phyloP scores from a whole-genome alignment of 768 basidiomycete species.

The Auricularia cornea region DNA sequence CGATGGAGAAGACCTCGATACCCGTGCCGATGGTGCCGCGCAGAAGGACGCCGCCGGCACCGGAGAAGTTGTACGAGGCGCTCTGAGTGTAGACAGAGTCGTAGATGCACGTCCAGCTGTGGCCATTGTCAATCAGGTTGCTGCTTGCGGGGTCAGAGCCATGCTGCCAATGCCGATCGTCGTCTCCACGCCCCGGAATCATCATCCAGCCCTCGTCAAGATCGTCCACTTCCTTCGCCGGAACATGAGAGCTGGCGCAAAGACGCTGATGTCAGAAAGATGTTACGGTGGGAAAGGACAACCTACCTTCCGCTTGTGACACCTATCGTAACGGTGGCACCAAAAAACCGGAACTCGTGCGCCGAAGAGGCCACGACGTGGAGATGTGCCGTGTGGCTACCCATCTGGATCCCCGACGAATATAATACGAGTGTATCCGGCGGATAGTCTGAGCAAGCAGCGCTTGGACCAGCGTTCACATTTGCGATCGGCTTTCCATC shows the following conservation, averaged over 20 bases:
- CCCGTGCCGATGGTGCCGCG: neutral
- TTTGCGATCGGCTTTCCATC: no score
- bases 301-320: neutral
- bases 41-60: neutral
- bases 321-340: neutral
- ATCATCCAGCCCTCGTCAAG: neutral
- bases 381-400: neutral
- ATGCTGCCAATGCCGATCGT: neutral
- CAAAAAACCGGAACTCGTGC: neutral
- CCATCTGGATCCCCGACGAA: neutral
- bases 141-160: neutral
- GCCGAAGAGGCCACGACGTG: neutral
- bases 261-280: neutral
- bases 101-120: slow-evolving; percentile 5
- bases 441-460: neutral
- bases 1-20: neutral
- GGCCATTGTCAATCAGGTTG: neutral
- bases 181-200: neutral
- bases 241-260: neutral
- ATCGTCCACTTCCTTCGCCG: neutral
- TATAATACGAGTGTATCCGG: neutral
- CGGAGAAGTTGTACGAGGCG: neutral
- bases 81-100: neutral
- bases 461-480: neutral
- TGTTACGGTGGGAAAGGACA: no score